Evolutionary conservation across 257 asterid species (phyloP).

Genomic region (Nicotiana tomentosiformis): DNA sequence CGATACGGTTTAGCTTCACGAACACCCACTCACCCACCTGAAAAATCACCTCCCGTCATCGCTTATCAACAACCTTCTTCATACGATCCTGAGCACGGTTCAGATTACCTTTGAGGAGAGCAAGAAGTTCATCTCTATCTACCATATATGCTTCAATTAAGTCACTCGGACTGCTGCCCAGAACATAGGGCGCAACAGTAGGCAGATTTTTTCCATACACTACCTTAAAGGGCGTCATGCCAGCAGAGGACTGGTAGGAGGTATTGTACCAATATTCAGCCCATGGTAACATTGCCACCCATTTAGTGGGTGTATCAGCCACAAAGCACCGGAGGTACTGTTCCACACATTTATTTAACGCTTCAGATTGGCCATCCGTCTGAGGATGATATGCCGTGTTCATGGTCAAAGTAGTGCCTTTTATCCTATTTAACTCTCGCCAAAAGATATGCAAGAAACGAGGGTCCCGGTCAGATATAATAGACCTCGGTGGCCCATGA

Average conservation of each 20-base stretch:
- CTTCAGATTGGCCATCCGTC: too few relatives aligned
- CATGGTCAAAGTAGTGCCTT: too few relatives aligned
- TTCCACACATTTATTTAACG: too few relatives aligned
- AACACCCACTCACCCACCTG: too few relatives aligned
- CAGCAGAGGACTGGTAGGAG: not conserved
- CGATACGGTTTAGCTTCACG: too few relatives aligned
- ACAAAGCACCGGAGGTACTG: not conserved
- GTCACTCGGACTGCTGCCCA: not conserved
- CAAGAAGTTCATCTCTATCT: too few relatives aligned
- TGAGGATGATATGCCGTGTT: too few relatives aligned
- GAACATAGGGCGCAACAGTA: not conserved
- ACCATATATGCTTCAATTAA: too few relatives aligned
- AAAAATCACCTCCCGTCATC: too few relatives aligned
- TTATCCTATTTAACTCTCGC: not conserved
- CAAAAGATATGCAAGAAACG: not conserved
- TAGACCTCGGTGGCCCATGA: constrained; percentile 2
- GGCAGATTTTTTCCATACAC: not conserved
- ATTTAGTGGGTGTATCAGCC: not conserved
- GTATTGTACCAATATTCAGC: not conserved
- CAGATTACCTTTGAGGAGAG: too few relatives aligned
- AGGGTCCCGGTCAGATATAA: constrained; percentile 1
- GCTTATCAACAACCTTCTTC: too few relatives aligned
- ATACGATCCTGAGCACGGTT: too few relatives aligned
- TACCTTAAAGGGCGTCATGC: not conserved
- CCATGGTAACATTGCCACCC: not conserved